These are phyloP conservation scores for Coffea eugenioides DNA, from an alignment of 257 asterid genomes.

Conservation along the genomic window DNA sequence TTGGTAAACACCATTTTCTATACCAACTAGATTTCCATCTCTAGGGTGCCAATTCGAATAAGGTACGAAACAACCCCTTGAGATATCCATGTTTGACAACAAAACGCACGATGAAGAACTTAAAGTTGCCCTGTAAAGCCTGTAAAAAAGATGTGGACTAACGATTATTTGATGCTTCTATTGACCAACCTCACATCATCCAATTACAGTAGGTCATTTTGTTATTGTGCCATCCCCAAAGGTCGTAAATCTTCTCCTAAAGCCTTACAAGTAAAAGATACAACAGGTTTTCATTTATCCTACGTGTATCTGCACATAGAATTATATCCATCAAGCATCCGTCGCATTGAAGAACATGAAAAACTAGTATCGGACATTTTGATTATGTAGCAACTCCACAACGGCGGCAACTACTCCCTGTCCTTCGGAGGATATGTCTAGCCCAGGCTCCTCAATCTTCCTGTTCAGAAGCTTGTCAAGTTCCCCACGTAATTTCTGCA, in stretches of 20 bases:
- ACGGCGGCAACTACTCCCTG: constrained; percentile 78
- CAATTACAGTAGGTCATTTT: no score
- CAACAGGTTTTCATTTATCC: neutral
- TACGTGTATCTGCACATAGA: neutral
- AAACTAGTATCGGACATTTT: constrained; percentile 40
- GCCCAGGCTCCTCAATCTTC: constrained; percentile 78
- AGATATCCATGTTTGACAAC: no score
- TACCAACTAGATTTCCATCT: no score
- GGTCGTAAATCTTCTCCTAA: neutral
- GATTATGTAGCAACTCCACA: constrained; percentile 73
- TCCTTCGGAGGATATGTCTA: constrained; percentile 71
- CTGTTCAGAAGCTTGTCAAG: constrained; percentile 76
- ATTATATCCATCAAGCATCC: neutral
- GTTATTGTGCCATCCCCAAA: no score
- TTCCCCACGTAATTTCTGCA: constrained; percentile 85
- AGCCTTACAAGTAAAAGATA: neutral
- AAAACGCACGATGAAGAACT: neutral
- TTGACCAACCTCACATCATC: no score
- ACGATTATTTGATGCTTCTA: neutral
- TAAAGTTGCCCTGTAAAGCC: neutral
- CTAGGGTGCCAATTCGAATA: no score
- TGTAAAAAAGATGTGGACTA: neutral
- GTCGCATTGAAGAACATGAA: no score
- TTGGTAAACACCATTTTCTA: no score
- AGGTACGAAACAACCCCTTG: no score